These are phyloP conservation scores for Rhodotorula sp. DNA, from an alignment of 1,284 basidiomycete genomes.

Conservation along the genomic window DNA sequence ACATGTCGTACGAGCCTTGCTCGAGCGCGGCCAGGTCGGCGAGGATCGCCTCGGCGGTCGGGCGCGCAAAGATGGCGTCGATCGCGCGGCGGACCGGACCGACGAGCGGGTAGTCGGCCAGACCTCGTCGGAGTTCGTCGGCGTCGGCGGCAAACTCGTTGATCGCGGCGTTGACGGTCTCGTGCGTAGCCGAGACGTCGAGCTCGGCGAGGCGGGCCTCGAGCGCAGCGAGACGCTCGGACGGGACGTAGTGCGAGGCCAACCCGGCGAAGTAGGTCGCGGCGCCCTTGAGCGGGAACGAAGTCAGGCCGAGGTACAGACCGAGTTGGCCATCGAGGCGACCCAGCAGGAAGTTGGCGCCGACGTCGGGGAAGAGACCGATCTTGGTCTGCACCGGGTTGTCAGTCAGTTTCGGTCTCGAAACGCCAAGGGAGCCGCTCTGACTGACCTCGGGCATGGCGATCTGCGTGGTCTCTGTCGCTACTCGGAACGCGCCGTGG, in stretches of 20 bases:
- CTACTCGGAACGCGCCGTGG: conserved; percentile 86
- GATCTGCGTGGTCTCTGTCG: conserved; percentile 86
- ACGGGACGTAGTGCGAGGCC: conserved; percentile 84
- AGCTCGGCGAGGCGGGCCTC: conserved; percentile 50
- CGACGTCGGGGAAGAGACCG: conserved; percentile 77
- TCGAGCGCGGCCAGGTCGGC: conserved; percentile 58
- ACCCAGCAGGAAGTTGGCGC: conserved; percentile 83
- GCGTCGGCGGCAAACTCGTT: conserved; percentile 59
- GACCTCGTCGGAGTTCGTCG: conserved; percentile 64
- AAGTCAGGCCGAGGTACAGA: conserved; percentile 89
- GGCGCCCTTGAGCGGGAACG: conserved; percentile 67
- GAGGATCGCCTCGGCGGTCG: conserved; percentile 69
- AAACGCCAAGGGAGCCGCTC: neutral
- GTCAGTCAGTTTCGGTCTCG: neutral
- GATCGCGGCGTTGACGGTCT: conserved; percentile 54
- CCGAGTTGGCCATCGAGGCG: conserved; percentile 88
- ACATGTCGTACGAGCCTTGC: conserved; percentile 26
- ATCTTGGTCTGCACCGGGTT: conserved; percentile 42
- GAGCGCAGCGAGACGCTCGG: conserved; percentile 67
- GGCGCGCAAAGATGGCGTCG: conserved; percentile 70
- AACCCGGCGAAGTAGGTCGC: conserved; percentile 79
- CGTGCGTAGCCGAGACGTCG: conserved; percentile 55
- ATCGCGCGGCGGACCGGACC: conserved; percentile 69
- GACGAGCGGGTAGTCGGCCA: conserved; percentile 51
- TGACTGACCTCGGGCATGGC: conserved; percentile 80